These are phyloP conservation scores for Fusarium irregulare DNA, from an alignment of 2,329 filamentous ascomycete species.

Conservation along the genomic window DNA sequence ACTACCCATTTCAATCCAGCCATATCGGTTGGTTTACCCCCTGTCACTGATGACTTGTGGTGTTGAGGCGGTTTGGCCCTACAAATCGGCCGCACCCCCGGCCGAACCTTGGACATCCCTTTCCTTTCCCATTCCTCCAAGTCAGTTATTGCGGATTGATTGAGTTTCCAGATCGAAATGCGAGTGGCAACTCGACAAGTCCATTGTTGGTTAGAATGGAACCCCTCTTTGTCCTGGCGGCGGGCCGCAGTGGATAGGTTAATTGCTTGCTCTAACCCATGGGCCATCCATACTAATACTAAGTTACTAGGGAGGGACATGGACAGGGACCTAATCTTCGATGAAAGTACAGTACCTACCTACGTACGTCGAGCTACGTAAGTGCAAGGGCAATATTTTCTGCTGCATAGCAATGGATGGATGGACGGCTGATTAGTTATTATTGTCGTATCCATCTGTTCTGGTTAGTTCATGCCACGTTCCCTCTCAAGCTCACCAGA, in stretches of 20 bases:
- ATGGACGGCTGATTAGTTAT: neutral
- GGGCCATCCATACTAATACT: neutral
- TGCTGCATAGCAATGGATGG: conserved; percentile 1
- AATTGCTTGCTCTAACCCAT: neutral
- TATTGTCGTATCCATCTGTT: neutral
- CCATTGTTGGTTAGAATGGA: neutral
- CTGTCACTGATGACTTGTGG: conserved; percentile 17
- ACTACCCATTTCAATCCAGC: conserved; percentile 8
- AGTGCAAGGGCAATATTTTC: neutral
- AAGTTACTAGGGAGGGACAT: neutral
- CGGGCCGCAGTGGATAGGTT: conserved; percentile 3
- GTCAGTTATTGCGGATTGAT: neutral
- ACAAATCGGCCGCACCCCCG: conserved; percentile 8
- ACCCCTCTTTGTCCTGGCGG: neutral
- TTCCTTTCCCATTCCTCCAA: neutral
- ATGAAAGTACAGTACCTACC: neutral
- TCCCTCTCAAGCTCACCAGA: conserved; percentile 10
- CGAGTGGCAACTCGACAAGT: neutral
- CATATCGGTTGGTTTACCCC: conserved; percentile 27
- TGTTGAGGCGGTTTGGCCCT: conserved; percentile 20
- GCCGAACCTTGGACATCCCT: neutral
- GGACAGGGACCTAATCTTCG: neutral
- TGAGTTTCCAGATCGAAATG: conserved; percentile 1
- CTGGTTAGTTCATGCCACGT: neutral
- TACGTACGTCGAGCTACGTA: neutral